Percentiles rank a stretch among this genome's conserved stretches.
phyloP scores from a whole-genome alignment of 73 alveolate species.

The Symbiodinium natans region DNA sequence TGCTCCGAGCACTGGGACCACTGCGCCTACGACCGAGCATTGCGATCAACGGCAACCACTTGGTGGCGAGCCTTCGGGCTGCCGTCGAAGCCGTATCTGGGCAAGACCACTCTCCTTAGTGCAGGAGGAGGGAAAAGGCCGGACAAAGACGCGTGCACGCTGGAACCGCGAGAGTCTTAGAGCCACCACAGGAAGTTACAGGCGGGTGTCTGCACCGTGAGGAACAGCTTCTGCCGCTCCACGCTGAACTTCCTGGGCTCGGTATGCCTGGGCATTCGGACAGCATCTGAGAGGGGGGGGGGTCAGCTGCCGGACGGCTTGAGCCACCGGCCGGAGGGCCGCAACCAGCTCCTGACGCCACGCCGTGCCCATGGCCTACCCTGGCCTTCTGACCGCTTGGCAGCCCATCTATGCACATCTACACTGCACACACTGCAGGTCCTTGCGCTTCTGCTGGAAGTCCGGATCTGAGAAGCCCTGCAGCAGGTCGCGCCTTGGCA shows the following conservation, averaged over 20 bases:
- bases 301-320: neutral
- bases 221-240: slow-evolving; percentile 12
- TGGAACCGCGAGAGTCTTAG: neutral
- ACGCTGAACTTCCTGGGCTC: slow-evolving; percentile 2
- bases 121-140: too few species aligned
- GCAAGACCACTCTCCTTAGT: slow-evolving; percentile 42
- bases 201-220: neutral
- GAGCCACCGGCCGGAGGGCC: neutral
- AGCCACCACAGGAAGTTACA: neutral
- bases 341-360: neutral
- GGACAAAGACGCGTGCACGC: neutral
- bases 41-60: too few species aligned
- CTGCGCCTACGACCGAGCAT: too few species aligned
- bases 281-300: neutral
- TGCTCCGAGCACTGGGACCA: too few species aligned
- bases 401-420: too few species aligned
- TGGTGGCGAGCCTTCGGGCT: slow-evolving; percentile 24
- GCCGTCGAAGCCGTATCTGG: slow-evolving; percentile 67
- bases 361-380: too few species aligned
- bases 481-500: slow-evolving; percentile 69
- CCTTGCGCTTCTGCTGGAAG: slow-evolving; percentile 69
- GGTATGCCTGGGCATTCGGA: neutral
- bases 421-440: neutral
- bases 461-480: slow-evolving; percentile 72
- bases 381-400: too few species aligned